Evolutionary conservation across 805 yeast genomes (phyloP).

Genomic region (Myxozyma monticola): DNA sequence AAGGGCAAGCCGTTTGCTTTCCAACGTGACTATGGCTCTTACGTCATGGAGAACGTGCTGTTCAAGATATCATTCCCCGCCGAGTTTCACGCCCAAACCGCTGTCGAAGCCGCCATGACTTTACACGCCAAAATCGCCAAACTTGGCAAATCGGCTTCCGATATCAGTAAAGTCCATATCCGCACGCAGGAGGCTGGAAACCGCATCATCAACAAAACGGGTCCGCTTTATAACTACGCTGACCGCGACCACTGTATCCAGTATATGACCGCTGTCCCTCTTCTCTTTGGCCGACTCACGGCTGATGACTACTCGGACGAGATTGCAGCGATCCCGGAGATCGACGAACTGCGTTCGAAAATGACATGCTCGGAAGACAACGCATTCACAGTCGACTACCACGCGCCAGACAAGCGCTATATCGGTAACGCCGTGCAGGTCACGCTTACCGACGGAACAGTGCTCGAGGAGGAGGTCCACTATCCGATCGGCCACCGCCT

Average conservation of each 20-base stretch:
- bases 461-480: constrained; percentile 54
- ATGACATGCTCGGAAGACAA: constrained; percentile 55
- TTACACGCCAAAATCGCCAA: constrained; percentile 43
- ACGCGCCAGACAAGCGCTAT: constrained; percentile 56
- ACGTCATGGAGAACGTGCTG: constrained; percentile 63
- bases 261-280: constrained; percentile 61
- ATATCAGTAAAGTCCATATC: constrained; percentile 51
- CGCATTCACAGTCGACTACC: constrained; percentile 53
- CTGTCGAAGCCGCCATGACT: constrained; percentile 58
- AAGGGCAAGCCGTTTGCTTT: constrained; percentile 53
- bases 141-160: constrained; percentile 48
- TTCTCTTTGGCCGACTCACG: constrained; percentile 55
- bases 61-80: constrained; percentile 66
- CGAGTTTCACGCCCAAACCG: constrained; percentile 66
- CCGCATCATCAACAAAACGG: constrained; percentile 59
- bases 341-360: constrained; percentile 54
- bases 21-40: constrained; percentile 55
- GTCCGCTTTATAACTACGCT: constrained; percentile 62
- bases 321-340: constrained; percentile 52
- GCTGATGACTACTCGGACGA: constrained; percentile 59
- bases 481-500: constrained; percentile 58
- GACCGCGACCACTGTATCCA: constrained; percentile 67
- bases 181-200: constrained; percentile 63
- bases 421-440: constrained; percentile 57
- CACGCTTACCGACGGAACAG: constrained; percentile 55